Base-by-base conservation (phyloP, 2,329 filamentous ascomycete genomes). In the Phyllosticta citrichinensis region DNA sequence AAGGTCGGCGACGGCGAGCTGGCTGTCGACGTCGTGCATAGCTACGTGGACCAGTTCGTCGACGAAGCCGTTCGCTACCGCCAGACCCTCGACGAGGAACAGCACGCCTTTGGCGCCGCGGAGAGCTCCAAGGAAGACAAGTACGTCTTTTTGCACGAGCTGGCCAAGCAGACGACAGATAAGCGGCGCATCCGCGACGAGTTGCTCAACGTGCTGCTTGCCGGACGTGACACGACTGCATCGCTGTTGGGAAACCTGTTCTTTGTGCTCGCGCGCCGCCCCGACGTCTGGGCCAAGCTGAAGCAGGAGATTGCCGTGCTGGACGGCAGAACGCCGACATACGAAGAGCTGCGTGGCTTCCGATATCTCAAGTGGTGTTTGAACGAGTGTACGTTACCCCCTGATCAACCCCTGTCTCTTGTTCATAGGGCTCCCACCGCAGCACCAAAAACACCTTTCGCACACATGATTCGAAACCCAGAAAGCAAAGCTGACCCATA, bases 301-400 rank as follows among this genome's bases (percentile, higher is more conserved):
- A 57, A 79, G 24, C 68, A 71, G 2, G 78, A 75, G 53, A 50
- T 58, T 12, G 24, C 22, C n/a, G 25, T 27, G 10, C 58, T 75
- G 24, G 35, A 58, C 64, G 72, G 73, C 5, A 63, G 65, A 22
- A 60, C 63, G 17, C 84, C 84, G 1, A 77, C 75, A 0, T 87
- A 82, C 73, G 82, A 85, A 65, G 75, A 83, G 62, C 68, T 87
- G 59, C 80, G 79, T 64, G 75, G 77, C 12, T 74, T 87, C 70
- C 82, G 77, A 62, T 87, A 87, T 63, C 71, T 87, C 14, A 82
- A 82, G 68, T 81, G 77, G 70, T 78, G 83, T 14, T 65, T 87
- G 59, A 85, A 84, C 63, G 83, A 85, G 70, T 79, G 82, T 83
- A 72, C 67, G 71, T 68, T 10, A 27, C 5, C 20, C 19, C 9